These are phyloP conservation scores for Protomyces inundatus DNA, from an alignment of 1,139 yeast species.

Conservation along the genomic window DNA sequence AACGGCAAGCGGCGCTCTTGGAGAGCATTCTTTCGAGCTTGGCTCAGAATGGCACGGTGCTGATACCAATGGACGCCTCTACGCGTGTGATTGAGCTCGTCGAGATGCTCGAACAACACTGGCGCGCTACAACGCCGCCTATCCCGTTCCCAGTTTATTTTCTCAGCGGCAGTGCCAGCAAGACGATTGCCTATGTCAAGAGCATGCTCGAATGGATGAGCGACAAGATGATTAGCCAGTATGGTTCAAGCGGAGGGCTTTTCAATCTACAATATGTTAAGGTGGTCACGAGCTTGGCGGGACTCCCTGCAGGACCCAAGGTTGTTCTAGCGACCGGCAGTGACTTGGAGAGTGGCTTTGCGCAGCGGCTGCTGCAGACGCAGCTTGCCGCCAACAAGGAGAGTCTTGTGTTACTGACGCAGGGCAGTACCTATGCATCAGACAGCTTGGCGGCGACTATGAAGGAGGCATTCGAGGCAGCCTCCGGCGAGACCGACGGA, in stretches of 20 bases:
- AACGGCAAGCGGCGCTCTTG: conserved; percentile 54
- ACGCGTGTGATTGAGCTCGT: conserved; percentile 77
- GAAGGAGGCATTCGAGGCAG: conserved; percentile 37
- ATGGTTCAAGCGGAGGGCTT: conserved; percentile 74
- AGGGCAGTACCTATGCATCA: conserved; percentile 38
- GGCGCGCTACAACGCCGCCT: conserved; percentile 47
- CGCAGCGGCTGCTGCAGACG: conserved; percentile 37
- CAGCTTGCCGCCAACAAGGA: conserved; percentile 22
- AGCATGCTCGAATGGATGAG: conserved; percentile 96
- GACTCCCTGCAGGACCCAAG: conserved; percentile 62
- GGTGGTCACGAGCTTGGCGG: conserved; percentile 52
- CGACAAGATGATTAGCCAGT: conserved; percentile 65
- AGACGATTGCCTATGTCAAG: conserved; percentile 74
- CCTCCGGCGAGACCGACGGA: conserved; percentile 31
- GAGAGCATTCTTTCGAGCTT: conserved; percentile 62
- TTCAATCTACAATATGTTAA: conserved; percentile 54
- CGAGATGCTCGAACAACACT: conserved; percentile 59
- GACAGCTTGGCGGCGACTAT: conserved; percentile 46
- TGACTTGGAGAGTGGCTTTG: conserved; percentile 61
- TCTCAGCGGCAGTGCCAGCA: conserved; percentile 71
- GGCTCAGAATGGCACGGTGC: conserved; percentile 65
- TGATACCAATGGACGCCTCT: conserved; percentile 79
- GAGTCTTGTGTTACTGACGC: conserved; percentile 52
- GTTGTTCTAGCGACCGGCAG: conserved; percentile 76
- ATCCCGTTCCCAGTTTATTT: conserved; percentile 62